A percentile compares a stretch with the other conserved stretches of the same genome.
These are phyloP conservation scores for Ceratocystiopsis minuta DNA, from an alignment of 2,329 filamentous ascomycete species.

Conservation along the genomic window DNA sequence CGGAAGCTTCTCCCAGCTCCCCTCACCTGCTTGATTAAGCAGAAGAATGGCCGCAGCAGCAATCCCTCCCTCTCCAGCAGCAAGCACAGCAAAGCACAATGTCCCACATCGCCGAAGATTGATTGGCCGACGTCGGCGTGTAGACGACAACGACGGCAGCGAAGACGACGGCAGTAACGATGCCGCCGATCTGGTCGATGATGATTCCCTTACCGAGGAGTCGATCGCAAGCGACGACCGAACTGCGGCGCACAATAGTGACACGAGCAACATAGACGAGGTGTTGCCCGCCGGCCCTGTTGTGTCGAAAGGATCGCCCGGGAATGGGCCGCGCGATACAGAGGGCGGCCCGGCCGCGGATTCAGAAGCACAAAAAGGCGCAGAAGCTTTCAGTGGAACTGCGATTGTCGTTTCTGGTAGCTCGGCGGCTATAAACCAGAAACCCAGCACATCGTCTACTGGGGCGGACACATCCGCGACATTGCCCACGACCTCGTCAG, in stretches of 20 bases:
- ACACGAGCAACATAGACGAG: conserved; percentile 44
- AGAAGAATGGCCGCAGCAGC: conserved; percentile 7
- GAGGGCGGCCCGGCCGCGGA: conserved; percentile 7
- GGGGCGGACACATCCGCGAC: too few relatives aligned
- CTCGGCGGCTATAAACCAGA: too few relatives aligned
- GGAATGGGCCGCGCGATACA: conserved; percentile 20
- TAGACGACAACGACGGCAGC: conserved; percentile 48
- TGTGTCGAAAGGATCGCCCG: conserved; percentile 7
- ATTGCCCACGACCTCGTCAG: too few relatives aligned
- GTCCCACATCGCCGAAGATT: conserved; percentile 42
- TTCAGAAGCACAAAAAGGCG: conserved; percentile 8
- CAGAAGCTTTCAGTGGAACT: too few relatives aligned
- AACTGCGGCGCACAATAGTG: conserved; percentile 40
- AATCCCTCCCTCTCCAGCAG: neutral
- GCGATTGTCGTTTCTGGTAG: too few relatives aligned
- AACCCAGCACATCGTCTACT: neutral
- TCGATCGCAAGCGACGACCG: conserved; percentile 45
- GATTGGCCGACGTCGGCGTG: conserved; percentile 48
- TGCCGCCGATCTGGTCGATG: conserved; percentile 35
- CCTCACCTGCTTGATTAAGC: neutral
- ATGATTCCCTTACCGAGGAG: conserved; percentile 48
- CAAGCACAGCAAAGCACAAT: conserved; percentile 1
- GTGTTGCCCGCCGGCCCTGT: conserved; percentile 30
- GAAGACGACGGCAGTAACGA: conserved; percentile 42
- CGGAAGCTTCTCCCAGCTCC: too few relatives aligned